Conservation (phyloP, 208 protist species). For the Porcisia hertigi region DNA sequence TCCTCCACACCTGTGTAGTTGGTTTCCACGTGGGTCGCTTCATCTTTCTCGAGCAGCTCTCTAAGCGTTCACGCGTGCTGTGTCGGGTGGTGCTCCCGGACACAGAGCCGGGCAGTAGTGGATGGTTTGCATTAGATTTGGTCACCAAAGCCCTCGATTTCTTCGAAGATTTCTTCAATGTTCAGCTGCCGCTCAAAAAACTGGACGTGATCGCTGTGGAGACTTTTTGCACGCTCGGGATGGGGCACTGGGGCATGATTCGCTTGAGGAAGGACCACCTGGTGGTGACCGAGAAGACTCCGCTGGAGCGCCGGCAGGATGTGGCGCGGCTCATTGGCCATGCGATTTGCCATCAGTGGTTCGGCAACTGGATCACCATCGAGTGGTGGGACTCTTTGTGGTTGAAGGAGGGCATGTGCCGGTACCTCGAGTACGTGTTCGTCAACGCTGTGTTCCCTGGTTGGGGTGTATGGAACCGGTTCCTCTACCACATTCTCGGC, state of each 20-base stretch:
- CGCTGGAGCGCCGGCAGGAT: conserved; percentile 64
- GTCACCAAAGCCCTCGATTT: conserved; percentile 80
- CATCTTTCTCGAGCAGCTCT: conserved; percentile 73
- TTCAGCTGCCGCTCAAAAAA: conserved; percentile 91
- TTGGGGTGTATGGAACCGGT: conserved; percentile 85
- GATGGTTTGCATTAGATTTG: conserved; percentile 91
- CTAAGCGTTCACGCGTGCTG: conserved; percentile 34
- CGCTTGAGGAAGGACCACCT: conserved; percentile 76
- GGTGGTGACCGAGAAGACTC: conserved; percentile 53
- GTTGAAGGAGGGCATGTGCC: conserved; percentile 98
- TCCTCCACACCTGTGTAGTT: conserved; percentile 62
- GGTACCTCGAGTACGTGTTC: conserved; percentile 91
- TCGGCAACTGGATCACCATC: conserved; percentile 94
- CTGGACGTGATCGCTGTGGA: conserved; percentile 71
- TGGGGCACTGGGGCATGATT: conserved; percentile 94
- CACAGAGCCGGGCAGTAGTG: conserved; percentile 32
- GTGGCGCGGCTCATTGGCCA: conserved; percentile 92
- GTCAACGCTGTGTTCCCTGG: conserved; percentile 69
- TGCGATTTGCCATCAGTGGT: conserved; percentile 95
- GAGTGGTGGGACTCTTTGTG: conserved; percentile 95
- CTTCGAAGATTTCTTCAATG: conserved; percentile 88
- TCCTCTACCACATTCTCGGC: conserved; percentile 45
- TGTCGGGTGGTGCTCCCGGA: conserved; percentile 67
- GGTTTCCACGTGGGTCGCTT: conserved; percentile 93
- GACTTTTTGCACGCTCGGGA: conserved; percentile 49